Conservation (phyloP, 345 rosid genomes). For the Eucalyptus regnans region DNA sequence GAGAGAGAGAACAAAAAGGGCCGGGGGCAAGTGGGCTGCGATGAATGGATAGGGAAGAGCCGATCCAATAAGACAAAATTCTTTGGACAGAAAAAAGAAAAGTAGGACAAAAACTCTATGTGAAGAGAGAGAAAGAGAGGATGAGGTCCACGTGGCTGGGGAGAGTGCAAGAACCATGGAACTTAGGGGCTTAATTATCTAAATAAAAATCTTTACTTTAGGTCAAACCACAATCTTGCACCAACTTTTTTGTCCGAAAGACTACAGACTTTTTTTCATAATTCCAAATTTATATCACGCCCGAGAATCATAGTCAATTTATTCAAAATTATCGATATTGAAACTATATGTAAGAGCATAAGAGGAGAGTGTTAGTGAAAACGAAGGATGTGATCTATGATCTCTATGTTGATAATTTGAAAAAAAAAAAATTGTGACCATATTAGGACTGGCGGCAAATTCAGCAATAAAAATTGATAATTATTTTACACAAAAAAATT, state of each 20-base stretch:
- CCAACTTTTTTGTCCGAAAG: background rate
- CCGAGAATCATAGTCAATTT: background rate
- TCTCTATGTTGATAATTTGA: background rate
- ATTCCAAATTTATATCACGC: background rate
- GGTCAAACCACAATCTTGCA: background rate
- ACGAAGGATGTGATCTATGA: no score
- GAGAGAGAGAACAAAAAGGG: background rate
- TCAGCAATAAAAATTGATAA: background rate
- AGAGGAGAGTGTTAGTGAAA: background rate
- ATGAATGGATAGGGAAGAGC: background rate
- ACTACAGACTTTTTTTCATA: no score
- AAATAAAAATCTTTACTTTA: background rate
- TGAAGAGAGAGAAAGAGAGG: background rate
- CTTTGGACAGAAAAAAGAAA: background rate
- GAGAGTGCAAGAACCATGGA: background rate
- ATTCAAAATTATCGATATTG: background rate
- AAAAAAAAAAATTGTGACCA: no score
- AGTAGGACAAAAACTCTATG: background rate
- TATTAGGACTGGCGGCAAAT: accelerated
- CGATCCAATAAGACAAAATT: background rate
- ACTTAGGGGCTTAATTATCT: background rate
- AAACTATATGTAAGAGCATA: background rate
- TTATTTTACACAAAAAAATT: background rate
- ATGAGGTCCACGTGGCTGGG: background rate
- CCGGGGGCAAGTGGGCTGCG: background rate